Percentiles rank a stretch among this genome's conserved stretches.
phyloP scores from a whole-genome alignment of 164 flowering plant species.

The Liriodendron chinense region DNA sequence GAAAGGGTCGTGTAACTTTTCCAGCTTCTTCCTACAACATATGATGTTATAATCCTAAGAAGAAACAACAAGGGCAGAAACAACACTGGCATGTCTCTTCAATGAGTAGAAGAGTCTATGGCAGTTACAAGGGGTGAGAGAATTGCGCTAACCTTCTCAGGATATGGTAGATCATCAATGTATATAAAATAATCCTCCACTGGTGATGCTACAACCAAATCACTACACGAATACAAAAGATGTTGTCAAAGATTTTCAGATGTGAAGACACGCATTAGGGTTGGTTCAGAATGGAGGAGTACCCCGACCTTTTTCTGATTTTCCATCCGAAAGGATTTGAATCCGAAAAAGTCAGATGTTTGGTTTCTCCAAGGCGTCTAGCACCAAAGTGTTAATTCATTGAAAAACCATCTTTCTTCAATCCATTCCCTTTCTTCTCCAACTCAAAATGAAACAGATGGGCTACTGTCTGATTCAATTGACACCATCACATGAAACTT shows the following conservation, averaged over 20 bases:
- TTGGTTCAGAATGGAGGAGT: background rate
- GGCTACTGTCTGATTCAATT: too few relatives aligned
- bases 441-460: too few relatives aligned
- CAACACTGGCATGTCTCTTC: background rate
- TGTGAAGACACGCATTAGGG: background rate
- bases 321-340: background rate
- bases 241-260: background rate
- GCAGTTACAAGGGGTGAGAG: background rate
- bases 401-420: too few relatives aligned
- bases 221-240: conserved; percentile 36
- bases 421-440: too few relatives aligned
- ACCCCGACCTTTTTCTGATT: background rate
- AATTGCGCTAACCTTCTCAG: conserved; percentile 52
- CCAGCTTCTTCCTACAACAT: conserved; percentile 64
- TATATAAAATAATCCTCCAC: conserved; percentile 91
- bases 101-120: background rate
- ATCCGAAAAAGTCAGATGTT: background rate
- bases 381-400: background rate
- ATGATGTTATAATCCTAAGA: background rate
- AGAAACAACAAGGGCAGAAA: conserved; percentile 1
- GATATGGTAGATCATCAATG: conserved; percentile 73
- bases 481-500: background rate
- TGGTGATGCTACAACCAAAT: conserved; percentile 94
- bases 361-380: background rate
- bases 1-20: conserved; percentile 50